Base-by-base conservation (phyloP, 768 basidiomycete genomes). In the Tulasnella sp. region DNA sequence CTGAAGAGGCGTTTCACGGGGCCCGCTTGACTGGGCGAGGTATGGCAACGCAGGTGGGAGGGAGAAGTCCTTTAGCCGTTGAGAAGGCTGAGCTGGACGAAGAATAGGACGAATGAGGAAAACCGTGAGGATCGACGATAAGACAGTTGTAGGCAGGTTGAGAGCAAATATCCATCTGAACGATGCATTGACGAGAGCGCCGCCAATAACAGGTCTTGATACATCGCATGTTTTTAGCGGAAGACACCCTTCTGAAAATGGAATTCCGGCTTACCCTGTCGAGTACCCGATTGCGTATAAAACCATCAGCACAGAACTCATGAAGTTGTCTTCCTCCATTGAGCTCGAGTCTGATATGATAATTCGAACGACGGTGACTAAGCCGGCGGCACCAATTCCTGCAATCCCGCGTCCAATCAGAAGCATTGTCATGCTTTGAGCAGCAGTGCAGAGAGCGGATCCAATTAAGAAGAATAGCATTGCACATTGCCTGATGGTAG, bases 121-220 rank as follows among this genome's bases (percentile, higher is more conserved):
- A 78, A 84, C 86, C 71, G 81, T 81, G 6, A 88, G 74, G 11
- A 84, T 37, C 80, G 85, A 85, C 0, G 82, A 83, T 0, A 84
- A 71, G 5, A 78, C 82, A 6, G 78, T 81, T 70, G 81, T 82
- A 0, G 87, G 87, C 17, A 88, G 80, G 76, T 88, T 88, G 82
- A 88, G 87, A 3, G 84, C 87, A 77, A 88, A 88, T 19, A 88
- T 84, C 88, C 87, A 88, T 31, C 88, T 83, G 80, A 86, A 88
- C 69, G 81, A 85, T 7, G 84, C 80, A 1, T 79, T 78, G 3
- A 84, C 80, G 19, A 88, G 80, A 31, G 78, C 83, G 8, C 87
- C 87, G 3, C 85, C 85, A 71, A 87, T 83, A 52, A 85, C 80
- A 0, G 87, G 88, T 1, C 87, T 87, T 6, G 22, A 49, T 11